Percentiles rank a stretch among this genome's conserved stretches.
Conservation (phyloP, 768 basidiomycete species). For the Tubosaeta brunneosetosa region DNA sequence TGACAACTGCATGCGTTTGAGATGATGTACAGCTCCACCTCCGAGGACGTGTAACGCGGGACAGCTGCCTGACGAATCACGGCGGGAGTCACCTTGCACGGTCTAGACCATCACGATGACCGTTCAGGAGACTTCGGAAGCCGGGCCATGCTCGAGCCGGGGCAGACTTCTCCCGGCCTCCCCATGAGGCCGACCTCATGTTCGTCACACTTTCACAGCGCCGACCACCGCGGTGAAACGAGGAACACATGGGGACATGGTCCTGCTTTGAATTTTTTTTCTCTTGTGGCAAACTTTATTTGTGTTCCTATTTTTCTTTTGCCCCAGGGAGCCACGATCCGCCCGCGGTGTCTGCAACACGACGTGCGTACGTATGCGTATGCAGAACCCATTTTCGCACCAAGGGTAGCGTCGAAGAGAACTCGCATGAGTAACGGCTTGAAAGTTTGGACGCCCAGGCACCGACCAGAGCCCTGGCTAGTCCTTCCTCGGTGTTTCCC, state of each 20-base stretch:
- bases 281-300: not conserved
- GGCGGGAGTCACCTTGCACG: too few relatives aligned
- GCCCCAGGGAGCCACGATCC: too few relatives aligned
- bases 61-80: not conserved
- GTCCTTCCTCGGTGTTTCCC: not conserved
- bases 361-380: not conserved
- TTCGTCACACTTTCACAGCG: not conserved
- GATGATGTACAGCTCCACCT: too few relatives aligned
- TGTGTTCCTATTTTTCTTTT: too few relatives aligned
- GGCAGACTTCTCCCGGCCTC: not conserved
- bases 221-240: not conserved
- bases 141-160: too few relatives aligned
- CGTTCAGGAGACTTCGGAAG: not conserved
- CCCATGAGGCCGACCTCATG: not conserved
- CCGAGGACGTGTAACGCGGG: too few relatives aligned
- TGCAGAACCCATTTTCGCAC: not conserved
- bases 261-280: not conserved
- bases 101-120: not conserved
- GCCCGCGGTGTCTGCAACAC: not conserved
- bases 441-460: not conserved
- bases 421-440: not conserved
- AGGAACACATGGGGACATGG: not conserved
- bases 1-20: too few relatives aligned
- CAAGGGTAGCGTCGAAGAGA: not conserved
- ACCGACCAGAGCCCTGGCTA: too few relatives aligned